phyloP scores from a whole-genome alignment of 2,329 filamentous ascomycete species.

The Camillea tinctor region DNA sequence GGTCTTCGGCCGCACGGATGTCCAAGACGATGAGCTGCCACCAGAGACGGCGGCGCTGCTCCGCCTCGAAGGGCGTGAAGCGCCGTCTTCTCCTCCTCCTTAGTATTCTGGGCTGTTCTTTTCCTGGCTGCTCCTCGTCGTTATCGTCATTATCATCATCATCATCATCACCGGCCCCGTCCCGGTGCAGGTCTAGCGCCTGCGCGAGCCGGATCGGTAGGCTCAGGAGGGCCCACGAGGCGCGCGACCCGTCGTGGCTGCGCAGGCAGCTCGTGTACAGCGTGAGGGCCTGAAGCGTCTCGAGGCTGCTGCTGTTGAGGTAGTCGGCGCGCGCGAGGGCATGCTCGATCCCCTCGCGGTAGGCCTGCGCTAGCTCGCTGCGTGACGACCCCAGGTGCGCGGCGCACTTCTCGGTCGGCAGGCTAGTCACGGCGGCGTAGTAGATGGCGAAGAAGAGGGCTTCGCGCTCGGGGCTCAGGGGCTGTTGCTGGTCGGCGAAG shows the following conservation, averaged over 20 bases:
- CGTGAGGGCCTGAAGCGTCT: slow-evolving; percentile 41
- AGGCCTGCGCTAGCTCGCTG: slow-evolving; percentile 31
- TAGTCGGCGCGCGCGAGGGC: slow-evolving; percentile 43
- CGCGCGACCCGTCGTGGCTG: slow-evolving; percentile 35
- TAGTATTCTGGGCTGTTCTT: too few relatives aligned
- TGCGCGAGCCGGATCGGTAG: slow-evolving; percentile 45
- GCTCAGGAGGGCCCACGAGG: slow-evolving; percentile 42
- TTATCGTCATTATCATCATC: too few relatives aligned
- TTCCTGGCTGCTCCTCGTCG: too few relatives aligned
- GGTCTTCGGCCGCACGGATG: slow-evolving; percentile 52
- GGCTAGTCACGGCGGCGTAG: slow-evolving; percentile 38
- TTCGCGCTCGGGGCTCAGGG: slow-evolving; percentile 28
- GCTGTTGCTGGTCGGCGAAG: slow-evolving; percentile 30
- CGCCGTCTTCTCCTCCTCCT: slow-evolving; percentile 6
- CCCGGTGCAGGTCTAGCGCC: slow-evolving; percentile 41
- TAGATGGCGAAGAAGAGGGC: slow-evolving; percentile 45
- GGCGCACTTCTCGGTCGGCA: slow-evolving; percentile 32
- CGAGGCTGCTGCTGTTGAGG: slow-evolving; percentile 39
- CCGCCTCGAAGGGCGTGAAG: slow-evolving; percentile 51
- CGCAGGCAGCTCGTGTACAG: slow-evolving; percentile 44
- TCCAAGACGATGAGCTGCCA: slow-evolving; percentile 64
- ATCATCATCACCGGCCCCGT: slow-evolving; percentile 31
- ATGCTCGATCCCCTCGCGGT: slow-evolving; percentile 36
- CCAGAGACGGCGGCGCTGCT: slow-evolving; percentile 61
- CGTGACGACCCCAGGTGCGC: slow-evolving; percentile 36